Evolutionary conservation across 2,329 filamentous ascomycete species (phyloP).

Genomic region (Hysterium pulicare): DNA sequence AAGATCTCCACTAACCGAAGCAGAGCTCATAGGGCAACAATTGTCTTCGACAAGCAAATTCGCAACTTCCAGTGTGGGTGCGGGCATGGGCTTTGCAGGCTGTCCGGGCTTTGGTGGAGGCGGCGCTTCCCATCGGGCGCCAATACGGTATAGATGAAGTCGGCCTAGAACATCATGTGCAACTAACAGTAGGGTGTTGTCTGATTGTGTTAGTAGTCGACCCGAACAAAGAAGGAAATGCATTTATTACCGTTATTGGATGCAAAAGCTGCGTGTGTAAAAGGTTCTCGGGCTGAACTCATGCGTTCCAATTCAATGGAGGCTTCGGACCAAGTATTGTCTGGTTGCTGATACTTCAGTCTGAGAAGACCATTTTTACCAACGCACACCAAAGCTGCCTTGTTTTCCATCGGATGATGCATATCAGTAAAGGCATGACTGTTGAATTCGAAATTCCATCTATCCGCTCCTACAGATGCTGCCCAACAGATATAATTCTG

Average conservation of each 20-base stretch:
- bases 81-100: conserved; percentile 37
- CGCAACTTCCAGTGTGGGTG: conserved; percentile 28
- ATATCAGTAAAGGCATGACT: conserved; percentile 66
- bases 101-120: conserved; percentile 54
- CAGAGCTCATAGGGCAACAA: conserved; percentile 24
- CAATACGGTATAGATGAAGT: conserved; percentile 69
- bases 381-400: conserved; percentile 72
- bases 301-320: conserved; percentile 72
- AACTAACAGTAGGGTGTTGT: conserved; percentile 58
- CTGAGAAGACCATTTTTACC: conserved; percentile 71
- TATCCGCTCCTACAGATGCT: conserved; percentile 36
- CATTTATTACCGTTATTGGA: conserved; percentile 65
- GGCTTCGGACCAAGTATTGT: conserved; percentile 67
- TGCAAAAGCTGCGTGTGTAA: conserved; percentile 41
- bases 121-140: conserved; percentile 67
- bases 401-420: conserved; percentile 66
- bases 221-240: conserved; percentile 12
- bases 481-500: conserved; percentile 39
- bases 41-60: conserved; percentile 27
- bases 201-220: conserved; percentile 19
- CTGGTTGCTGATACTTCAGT: conserved; percentile 74
- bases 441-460: conserved; percentile 68
- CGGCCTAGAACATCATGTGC: conserved; percentile 68
- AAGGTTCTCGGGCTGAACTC: conserved; percentile 54
- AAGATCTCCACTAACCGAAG: conserved; percentile 19